Percentiles rank a stretch among this genome's conserved stretches.
These are phyloP conservation scores for Cladosporium sp. DNA, from an alignment of 2,329 filamentous ascomycete species.

Conservation along the genomic window DNA sequence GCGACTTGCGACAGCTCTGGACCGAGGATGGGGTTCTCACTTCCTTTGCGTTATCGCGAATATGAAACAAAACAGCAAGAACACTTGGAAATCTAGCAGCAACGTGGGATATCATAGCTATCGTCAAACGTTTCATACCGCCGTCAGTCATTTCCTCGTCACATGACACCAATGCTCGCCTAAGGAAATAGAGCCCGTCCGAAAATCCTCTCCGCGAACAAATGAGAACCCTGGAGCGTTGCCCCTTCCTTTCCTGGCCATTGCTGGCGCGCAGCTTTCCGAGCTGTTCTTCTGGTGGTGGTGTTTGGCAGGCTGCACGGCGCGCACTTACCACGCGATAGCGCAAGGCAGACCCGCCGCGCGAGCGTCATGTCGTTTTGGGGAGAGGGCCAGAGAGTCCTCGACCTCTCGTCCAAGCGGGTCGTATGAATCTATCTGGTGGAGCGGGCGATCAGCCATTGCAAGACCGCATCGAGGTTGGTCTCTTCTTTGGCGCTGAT, in stretches of 20 bases:
- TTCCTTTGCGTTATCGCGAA: neutral
- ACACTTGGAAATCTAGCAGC: too few relatives aligned
- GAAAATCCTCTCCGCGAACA: neutral
- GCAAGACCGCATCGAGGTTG: conserved; percentile 91
- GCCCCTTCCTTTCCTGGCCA: conserved; percentile 16
- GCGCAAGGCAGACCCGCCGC: too few relatives aligned
- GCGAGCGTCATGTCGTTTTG: too few relatives aligned
- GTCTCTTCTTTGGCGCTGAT: conserved; percentile 99
- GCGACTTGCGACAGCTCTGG: too few relatives aligned
- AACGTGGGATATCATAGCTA: neutral
- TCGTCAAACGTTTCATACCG: conserved; percentile 4
- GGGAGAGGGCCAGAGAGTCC: neutral
- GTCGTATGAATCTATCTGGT: conserved; percentile 49
- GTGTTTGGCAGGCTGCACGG: too few relatives aligned
- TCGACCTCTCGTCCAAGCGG: neutral
- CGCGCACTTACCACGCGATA: too few relatives aligned
- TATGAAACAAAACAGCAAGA: neutral
- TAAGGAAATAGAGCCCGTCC: neutral
- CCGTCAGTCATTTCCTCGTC: conserved; percentile 10
- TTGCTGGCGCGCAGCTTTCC: conserved; percentile 32
- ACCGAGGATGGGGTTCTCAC: too few relatives aligned
- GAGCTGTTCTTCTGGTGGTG: conserved; percentile 16
- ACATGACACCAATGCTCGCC: conserved; percentile 4
- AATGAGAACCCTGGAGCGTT: conserved; percentile 1
- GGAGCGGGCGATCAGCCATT: conserved; percentile 90